phyloP scores from a whole-genome alignment of 495 filamentous ascomycete genomes.

The Glarea lozoyensis region DNA sequence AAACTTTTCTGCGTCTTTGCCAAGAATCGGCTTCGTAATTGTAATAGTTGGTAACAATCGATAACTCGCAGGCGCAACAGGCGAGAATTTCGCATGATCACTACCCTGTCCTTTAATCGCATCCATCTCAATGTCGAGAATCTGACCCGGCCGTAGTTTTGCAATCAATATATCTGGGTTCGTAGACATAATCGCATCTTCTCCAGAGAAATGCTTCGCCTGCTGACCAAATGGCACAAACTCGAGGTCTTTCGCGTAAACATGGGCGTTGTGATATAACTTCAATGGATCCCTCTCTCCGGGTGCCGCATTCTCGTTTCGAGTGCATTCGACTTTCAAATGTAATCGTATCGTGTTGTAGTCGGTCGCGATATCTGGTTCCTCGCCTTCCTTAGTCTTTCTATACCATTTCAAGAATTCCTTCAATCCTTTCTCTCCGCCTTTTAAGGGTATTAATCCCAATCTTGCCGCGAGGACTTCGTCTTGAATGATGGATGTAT shows the following conservation, averaged over 20 bases:
- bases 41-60: conserved; percentile 79
- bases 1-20: conserved; percentile 82
- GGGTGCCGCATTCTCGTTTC: conserved; percentile 57
- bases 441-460: conserved; percentile 83
- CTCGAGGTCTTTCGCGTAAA: conserved; percentile 76
- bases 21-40: conserved; percentile 74
- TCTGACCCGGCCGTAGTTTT: conserved; percentile 88
- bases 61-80: conserved; percentile 90
- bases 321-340: conserved; percentile 67
- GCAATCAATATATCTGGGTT: conserved; percentile 92
- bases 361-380: conserved; percentile 39
- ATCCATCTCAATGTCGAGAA: conserved; percentile 73
- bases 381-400: conserved; percentile 46
- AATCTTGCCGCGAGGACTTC: conserved; percentile 87
- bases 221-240: conserved; percentile 73
- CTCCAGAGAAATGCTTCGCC: conserved; percentile 52
- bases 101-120: conserved; percentile 88
- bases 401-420: conserved; percentile 71
- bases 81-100: conserved; percentile 96
- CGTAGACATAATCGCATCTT: conserved; percentile 58
- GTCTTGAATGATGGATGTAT: conserved; percentile 95
- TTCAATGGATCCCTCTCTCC: conserved; percentile 72
- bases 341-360: conserved; percentile 71
- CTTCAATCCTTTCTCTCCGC: conserved; percentile 61
- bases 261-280: conserved; percentile 73